These are phyloP conservation scores for Pseudocercospora eumusae DNA, from an alignment of 2,329 filamentous ascomycete species.

Conservation along the genomic window DNA sequence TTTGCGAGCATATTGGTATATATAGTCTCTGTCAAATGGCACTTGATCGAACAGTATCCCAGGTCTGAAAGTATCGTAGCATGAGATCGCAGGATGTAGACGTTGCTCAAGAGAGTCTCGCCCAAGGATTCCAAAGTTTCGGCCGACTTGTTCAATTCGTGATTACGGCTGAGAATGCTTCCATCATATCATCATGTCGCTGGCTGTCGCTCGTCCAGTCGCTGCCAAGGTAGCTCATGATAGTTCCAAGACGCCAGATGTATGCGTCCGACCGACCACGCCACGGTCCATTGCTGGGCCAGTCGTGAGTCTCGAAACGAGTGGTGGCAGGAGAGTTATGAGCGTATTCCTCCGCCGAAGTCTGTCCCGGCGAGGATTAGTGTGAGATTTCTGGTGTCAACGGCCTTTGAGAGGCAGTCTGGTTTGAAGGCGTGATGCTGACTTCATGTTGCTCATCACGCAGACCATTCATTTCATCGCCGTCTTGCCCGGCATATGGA, in stretches of 20 bases:
- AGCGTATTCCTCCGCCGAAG: neutral
- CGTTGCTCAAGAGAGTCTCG: neutral
- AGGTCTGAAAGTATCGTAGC: constrained; percentile 21
- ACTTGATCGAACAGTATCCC: constrained; percentile 16
- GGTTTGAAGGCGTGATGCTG: neutral
- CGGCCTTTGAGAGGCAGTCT: neutral
- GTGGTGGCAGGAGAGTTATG: neutral
- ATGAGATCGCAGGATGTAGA: constrained; percentile 18
- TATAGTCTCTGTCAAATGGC: constrained; percentile 9
- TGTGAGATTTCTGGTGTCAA: neutral
- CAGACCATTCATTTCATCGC: neutral
- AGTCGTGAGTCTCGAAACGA: constrained; percentile 11
- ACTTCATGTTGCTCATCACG: neutral
- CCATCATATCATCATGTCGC: neutral
- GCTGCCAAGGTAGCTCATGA: constrained; percentile 16
- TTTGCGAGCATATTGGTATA: constrained; percentile 10
- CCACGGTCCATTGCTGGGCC: neutral
- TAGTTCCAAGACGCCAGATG: constrained; percentile 7
- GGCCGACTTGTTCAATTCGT: constrained; percentile 2
- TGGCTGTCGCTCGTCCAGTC: constrained; percentile 3
- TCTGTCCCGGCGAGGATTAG: neutral
- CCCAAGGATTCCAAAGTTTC: neutral
- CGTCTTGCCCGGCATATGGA: neutral
- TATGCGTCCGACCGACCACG: constrained; percentile 17
- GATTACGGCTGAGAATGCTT: neutral